phyloP scores from a whole-genome alignment of 1,284 basidiomycete genomes.

The Ustilago shanxiensis region DNA sequence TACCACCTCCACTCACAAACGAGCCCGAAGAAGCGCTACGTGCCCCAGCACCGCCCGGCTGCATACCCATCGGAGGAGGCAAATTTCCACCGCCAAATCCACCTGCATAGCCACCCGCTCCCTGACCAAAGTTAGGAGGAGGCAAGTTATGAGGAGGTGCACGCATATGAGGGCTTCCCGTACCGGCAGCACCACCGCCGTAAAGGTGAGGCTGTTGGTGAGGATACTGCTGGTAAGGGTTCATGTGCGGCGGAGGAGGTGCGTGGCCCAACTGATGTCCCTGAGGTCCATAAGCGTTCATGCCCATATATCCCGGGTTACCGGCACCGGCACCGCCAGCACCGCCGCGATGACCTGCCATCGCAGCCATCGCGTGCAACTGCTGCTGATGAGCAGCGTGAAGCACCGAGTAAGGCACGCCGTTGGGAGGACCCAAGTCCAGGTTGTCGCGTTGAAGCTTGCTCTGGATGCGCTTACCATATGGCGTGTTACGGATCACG shows the following conservation, averaged over 20 bases:
- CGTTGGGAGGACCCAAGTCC: slow-evolving; percentile 52
- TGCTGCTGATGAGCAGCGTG: slow-evolving; percentile 61
- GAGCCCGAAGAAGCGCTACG: slow-evolving; percentile 5
- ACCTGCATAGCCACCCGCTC: slow-evolving; percentile 6
- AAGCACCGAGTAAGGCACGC: slow-evolving; percentile 59
- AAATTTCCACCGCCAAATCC: slow-evolving; percentile 12
- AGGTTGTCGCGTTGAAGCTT: slow-evolving; percentile 68
- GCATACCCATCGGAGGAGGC: slow-evolving; percentile 28
- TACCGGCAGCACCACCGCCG: slow-evolving; percentile 8
- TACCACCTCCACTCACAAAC: not conserved
- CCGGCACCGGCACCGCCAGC: slow-evolving; percentile 7
- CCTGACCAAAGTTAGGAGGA: slow-evolving; percentile 29
- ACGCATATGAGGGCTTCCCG: slow-evolving; percentile 16
- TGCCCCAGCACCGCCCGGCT: slow-evolving; percentile 5
- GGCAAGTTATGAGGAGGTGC: not conserved
- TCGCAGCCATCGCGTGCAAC: slow-evolving; percentile 55
- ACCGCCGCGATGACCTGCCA: slow-evolving; percentile 22
- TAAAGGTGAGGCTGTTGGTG: slow-evolving; percentile 29
- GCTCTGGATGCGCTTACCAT: slow-evolving; percentile 70
- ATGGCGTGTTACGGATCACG: slow-evolving; percentile 69
- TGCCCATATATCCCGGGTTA: slow-evolving; percentile 27
- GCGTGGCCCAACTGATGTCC: slow-evolving; percentile 15
- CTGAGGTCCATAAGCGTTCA: slow-evolving; percentile 25
- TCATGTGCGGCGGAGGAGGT: slow-evolving; percentile 7
- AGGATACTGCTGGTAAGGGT: slow-evolving; percentile 13